phyloP scores from a whole-genome alignment of 2,329 filamentous ascomycete species.

The Sarocladium oryzae region DNA sequence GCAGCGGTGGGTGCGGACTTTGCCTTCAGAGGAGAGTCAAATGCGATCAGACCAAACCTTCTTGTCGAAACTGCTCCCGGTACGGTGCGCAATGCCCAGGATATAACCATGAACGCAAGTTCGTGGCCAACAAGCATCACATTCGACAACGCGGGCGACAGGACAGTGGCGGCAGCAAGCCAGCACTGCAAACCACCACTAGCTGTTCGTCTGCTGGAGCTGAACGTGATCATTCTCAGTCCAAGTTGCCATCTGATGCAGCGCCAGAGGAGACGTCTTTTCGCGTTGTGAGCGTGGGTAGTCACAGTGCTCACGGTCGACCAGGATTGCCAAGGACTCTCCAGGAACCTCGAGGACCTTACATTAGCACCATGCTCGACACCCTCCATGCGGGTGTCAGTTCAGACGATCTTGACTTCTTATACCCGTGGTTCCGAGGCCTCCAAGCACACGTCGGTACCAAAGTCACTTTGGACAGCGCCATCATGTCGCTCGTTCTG shows the following conservation, averaged over 20 bases:
- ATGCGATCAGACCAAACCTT: slow-evolving; percentile 32
- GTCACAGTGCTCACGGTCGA: not conserved
- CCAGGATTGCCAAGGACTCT: not conserved
- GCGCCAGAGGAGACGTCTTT: too few relatives aligned
- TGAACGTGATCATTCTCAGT: not conserved
- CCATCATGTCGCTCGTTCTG: slow-evolving; percentile 7
- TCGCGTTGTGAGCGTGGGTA: too few relatives aligned
- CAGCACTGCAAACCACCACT: not conserved
- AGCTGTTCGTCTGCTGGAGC: not conserved
- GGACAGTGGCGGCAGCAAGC: too few relatives aligned
- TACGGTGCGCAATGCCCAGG: not conserved
- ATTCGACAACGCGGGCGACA: not conserved
- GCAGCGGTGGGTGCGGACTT: not conserved
- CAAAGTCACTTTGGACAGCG: slow-evolving; percentile 10
- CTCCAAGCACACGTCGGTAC: not conserved
- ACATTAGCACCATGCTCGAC: not conserved
- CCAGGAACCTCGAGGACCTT: not conserved
- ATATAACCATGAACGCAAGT: not conserved
- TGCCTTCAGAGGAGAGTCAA: slow-evolving; percentile 25
- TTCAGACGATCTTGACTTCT: slow-evolving; percentile 1
- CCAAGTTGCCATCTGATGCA: not conserved
- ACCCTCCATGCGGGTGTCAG: not conserved
- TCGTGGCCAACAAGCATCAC: slow-evolving; percentile 5
- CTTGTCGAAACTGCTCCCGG: slow-evolving; percentile 30
- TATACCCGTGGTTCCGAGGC: slow-evolving; percentile 7